Percentiles rank a stretch among this genome's conserved stretches.
phyloP scores from a whole-genome alignment of 768 basidiomycete species.

The Cantharellus cinnabarinus region DNA sequence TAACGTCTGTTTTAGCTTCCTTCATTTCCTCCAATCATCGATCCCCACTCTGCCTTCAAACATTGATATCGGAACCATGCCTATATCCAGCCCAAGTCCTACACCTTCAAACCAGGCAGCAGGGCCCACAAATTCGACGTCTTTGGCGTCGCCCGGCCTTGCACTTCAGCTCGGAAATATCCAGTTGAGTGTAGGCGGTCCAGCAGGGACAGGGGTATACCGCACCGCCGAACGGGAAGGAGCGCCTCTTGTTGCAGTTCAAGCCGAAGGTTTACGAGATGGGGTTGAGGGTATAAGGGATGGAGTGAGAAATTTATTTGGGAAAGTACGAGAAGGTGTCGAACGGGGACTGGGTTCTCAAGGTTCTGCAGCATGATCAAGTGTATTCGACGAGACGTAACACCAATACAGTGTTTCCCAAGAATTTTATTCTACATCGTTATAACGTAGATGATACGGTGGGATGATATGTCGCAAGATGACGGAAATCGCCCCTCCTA shows the following conservation, averaged over 20 bases:
- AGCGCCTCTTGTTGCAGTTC: slow-evolving; percentile 29
- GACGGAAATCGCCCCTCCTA: too few relatives aligned
- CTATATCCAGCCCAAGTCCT: slow-evolving; percentile 22
- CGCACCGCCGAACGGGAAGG: slow-evolving; percentile 48
- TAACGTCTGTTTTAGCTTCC: slow-evolving; percentile 14
- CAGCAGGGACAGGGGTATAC: slow-evolving; percentile 67
- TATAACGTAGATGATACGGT: too few relatives aligned
- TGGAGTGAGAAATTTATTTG: slow-evolving; percentile 70
- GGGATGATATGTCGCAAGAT: too few relatives aligned
- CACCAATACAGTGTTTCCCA: too few relatives aligned
- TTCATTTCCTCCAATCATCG: slow-evolving; percentile 17
- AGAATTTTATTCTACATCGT: too few relatives aligned
- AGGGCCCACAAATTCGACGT: slow-evolving; percentile 23
- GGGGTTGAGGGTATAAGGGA: slow-evolving; percentile 83
- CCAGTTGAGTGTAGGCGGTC: slow-evolving; percentile 82
- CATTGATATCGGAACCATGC: slow-evolving; percentile 27
- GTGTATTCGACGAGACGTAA: too few relatives aligned
- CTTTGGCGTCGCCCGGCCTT: slow-evolving; percentile 46
- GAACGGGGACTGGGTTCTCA: slow-evolving; percentile 9
- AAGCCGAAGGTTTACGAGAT: slow-evolving; percentile 76
- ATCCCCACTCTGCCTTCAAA: slow-evolving; percentile 18
- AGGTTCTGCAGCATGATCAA: too few relatives aligned
- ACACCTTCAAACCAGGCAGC: slow-evolving; percentile 30
- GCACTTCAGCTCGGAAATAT: slow-evolving; percentile 86
- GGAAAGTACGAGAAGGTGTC: slow-evolving; percentile 71